Base-by-base conservation (phyloP, 2,329 filamentous ascomycete genomes). In the Fusarium redolens region DNA sequence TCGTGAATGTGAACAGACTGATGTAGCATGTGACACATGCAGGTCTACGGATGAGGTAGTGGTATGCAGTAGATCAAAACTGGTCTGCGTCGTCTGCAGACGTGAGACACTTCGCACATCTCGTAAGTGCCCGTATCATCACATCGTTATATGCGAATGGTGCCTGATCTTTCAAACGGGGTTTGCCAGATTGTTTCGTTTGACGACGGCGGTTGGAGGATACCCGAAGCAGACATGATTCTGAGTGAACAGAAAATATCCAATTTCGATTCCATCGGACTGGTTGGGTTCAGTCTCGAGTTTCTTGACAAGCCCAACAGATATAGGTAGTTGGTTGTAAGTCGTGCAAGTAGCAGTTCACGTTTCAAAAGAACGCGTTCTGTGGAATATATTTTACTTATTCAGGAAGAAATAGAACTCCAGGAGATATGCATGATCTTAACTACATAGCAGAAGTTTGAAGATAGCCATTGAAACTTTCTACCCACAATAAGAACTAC, bases 31-130 rank as follows among this genome's bases (percentile, higher is more conserved):
- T 15, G 40, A 25, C 5, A 22, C 7, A 8, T 47, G 33, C 11
- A 48, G 9, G 10, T 31, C 22, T 12, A 47, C 20, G 31, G 18
- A 8, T 15, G 37, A 2, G 14, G 0, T 1, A 40, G 4, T 17
- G 10, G 1, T 8, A 40, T 30, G 37, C 28, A 5, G 7, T 2
- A 56, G 14, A 43, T 14, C 7, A 5, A 43, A 9, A 25, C 2
- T 33, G 28, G 25, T 3, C 12, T 10, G 10, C 38, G 0, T 3
- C 1, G 5, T 25, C n/a, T 56, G 28, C 3, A 25, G 28, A 8
- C 0, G 14, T 15, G 40, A 52, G 9, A 11, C 51, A 22, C 10
- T 31, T n/a, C 14, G 13, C 4, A 22, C 4, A 54, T 5, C 3
- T 7, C 14, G 8, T 4, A 4, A 7, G 11, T 44, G 11, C 2